Evolutionary conservation across 495 filamentous ascomycete genomes (phyloP).

Genomic region (Immersiella caudata): DNA sequence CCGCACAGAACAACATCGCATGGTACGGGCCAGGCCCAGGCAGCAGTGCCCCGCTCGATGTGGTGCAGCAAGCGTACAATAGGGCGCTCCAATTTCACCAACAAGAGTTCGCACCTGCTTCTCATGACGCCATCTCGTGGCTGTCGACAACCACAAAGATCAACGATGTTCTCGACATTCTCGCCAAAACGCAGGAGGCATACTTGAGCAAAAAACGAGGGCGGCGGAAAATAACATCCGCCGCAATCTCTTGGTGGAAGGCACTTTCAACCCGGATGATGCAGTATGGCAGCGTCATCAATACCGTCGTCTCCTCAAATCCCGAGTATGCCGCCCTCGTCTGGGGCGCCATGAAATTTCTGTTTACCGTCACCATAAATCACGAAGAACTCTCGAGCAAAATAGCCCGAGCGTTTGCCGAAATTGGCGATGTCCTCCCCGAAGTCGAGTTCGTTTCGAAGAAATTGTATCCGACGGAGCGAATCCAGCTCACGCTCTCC

Average conservation of each 20-base stretch:
- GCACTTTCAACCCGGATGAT: not conserved
- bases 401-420: conserved; percentile 34
- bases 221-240: too few species aligned
- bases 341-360: conserved; percentile 17
- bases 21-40: too few species aligned
- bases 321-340: conserved; percentile 11
- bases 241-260: conserved; percentile 12
- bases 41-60: too few species aligned
- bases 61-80: too few species aligned
- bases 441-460: conserved; percentile 30
- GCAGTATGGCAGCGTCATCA: conserved; percentile 18
- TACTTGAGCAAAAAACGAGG: too few species aligned
- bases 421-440: conserved; percentile 40
- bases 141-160: too few species aligned
- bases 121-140: too few species aligned
- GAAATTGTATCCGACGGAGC: conserved; percentile 40
- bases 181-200: too few species aligned
- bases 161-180: too few species aligned
- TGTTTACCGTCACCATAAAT: conserved; percentile 26
- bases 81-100: too few species aligned
- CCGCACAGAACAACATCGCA: too few species aligned
- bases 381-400: conserved; percentile 31
- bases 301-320: conserved; percentile 15
- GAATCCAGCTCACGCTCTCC: conserved; percentile 35
- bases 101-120: too few species aligned